phyloP scores from a whole-genome alignment of 495 filamentous ascomycete genomes.

The Chaetomium cochliodes region DNA sequence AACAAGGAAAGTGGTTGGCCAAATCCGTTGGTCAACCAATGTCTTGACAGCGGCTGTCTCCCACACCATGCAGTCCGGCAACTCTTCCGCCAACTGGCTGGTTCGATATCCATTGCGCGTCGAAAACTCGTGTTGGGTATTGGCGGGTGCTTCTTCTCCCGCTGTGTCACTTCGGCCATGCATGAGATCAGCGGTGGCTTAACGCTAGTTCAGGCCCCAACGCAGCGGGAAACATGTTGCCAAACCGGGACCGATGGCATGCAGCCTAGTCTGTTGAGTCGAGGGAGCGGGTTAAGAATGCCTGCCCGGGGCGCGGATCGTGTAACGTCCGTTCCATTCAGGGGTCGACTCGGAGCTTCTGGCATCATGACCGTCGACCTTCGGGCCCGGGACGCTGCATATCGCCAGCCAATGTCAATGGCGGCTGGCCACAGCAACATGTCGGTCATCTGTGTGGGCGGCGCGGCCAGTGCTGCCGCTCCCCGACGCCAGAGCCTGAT shows the following conservation, averaged over 20 bases:
- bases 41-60: background rate
- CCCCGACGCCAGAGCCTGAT: background rate
- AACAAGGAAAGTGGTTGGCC: background rate
- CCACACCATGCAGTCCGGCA: background rate
- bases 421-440: conserved; percentile 23
- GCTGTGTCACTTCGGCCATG: conserved; percentile 5
- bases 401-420: conserved; percentile 5
- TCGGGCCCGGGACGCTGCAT: background rate
- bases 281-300: background rate
- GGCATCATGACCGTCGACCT: background rate
- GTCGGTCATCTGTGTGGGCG: conserved; percentile 23
- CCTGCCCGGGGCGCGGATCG: background rate
- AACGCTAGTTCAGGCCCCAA: conserved; percentile 8
- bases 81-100: background rate
- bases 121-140: background rate
- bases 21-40: background rate
- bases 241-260: background rate
- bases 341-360: background rate
- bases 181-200: conserved; percentile 3
- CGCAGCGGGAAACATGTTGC: conserved; percentile 1
- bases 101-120: background rate
- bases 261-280: background rate
- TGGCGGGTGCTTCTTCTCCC: background rate
- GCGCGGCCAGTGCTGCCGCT: conserved; percentile 11
- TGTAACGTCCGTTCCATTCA: background rate